Conservation (phyloP, 2,329 filamentous ascomycete species). For the Lanzia echinophila region DNA sequence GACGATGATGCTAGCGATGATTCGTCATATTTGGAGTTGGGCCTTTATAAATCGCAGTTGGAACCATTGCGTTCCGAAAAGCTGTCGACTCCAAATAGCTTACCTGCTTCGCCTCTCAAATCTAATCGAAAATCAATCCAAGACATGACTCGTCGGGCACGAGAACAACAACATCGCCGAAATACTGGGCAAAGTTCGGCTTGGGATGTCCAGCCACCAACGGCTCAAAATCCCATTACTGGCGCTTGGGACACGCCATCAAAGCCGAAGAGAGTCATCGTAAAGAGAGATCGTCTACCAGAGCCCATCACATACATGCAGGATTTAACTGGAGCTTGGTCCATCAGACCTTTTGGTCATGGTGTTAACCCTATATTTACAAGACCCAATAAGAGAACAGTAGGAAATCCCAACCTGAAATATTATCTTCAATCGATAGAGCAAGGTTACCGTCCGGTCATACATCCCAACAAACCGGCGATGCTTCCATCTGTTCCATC, state of each 20-base stretch:
- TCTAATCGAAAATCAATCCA: neutral
- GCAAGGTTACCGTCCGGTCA: constrained; percentile 22
- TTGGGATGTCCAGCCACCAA: constrained; percentile 17
- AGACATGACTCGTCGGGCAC: constrained; percentile 10
- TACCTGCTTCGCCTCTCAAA: neutral
- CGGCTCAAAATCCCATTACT: constrained; percentile 22
- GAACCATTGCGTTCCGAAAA: neutral
- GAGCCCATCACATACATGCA: constrained; percentile 30
- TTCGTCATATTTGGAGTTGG: neutral
- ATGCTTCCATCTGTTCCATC: constrained; percentile 18
- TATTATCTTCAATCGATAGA: constrained; percentile 20
- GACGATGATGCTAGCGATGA: constrained; percentile 1
- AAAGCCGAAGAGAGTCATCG: constrained; percentile 3
- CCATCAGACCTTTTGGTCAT: constrained; percentile 26
- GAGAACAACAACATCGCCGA: constrained; percentile 2
- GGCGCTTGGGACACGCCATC: constrained; percentile 23
- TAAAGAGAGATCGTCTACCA: constrained; percentile 16
- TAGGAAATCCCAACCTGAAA: constrained; percentile 16
- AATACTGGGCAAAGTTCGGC: neutral
- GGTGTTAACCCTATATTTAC: constrained; percentile 27
- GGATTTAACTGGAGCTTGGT: constrained; percentile 25
- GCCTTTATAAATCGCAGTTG: neutral
- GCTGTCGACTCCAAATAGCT: neutral
- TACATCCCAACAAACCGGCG: constrained; percentile 18
- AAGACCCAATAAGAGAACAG: constrained; percentile 20